Evolutionary conservation across 2,329 filamentous ascomycete species (phyloP), one percentile per base, ranked within the genome.

Genomic region (Epichloe baconii): DNA sequence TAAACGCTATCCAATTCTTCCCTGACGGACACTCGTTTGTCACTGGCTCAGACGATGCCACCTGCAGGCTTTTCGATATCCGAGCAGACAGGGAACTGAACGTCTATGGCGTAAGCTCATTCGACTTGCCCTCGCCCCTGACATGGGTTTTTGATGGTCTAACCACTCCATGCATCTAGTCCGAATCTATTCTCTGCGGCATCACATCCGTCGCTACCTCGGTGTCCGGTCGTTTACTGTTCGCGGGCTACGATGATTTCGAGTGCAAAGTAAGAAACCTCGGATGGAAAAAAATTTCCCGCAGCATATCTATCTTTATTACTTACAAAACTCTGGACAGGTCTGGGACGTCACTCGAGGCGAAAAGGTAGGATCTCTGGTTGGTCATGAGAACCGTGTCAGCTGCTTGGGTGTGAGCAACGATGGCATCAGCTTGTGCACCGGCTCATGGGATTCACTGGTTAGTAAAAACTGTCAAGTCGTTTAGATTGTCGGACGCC

Each of bases 1-100:
- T 98, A 76, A 98, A 98, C 69, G 93, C 93, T 61, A 96, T 98
- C 58, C 93, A 97, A 68, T 98, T 97, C 76, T 97, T 97, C 82
- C 93, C 93, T 50, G 94, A 97, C 64, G 93, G 93, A 55, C 95
- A 97, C 69, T 95, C 93, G 26, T 97, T 98, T 65, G 93, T 95
- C 58, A 97, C 93, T 50, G 93, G 93, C 53, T 97, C 93, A 44
- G 93, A 98, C 62, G 93, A 98, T 67, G 93, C 93, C 50, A 95
- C 91, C 40, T 98, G 93, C 77, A 84, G 93, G 59, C 79, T 98
- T 40, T 98, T 98, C 65, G 93, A 98, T 68, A 96, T 98, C 65
- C 88, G 93, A 59, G 93, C 93, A 55, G 93, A 98, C 66, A 82
- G 93, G 58, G 80, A 84, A 64, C 66, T 84, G 53, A 84, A 84